Base-by-base conservation (phyloP, 208 protist genomes). In the Leishmania tarentolae region DNA sequence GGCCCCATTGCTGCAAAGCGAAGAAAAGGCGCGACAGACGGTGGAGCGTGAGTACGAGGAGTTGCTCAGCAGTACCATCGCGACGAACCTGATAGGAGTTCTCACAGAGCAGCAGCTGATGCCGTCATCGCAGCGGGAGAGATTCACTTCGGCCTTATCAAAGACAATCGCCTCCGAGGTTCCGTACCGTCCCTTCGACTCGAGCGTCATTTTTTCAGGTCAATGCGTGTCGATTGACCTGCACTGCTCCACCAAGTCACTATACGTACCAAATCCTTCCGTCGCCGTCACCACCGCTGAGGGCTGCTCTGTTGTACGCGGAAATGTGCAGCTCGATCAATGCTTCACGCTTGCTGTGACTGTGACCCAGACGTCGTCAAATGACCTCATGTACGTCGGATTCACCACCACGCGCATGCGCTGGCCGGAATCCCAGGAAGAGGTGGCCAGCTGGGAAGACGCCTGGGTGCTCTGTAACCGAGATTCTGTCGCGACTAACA, bases 401-500 rank as follows among this genome's bases (percentile, higher is more conserved):
- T 83, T 98, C 28, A 94, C 92, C n/a, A 83, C 88, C n/a, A 89
- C 92, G 71, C 88, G 87, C 35, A 85, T 86, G 31, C 71, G 84
- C 35, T 83, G 79, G 75, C 84, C 90, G 24, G 86, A 93, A 13
- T 86, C 78, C 19, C 83, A 81, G 65, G 86, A 92, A 59, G 90
- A 94, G 72, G 91, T 96, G 17, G 86, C 88, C 31, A 78, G 57
- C 65, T 95, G 92, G 87, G 83, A 90, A 69, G 90, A 97, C 76
- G 90, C 89, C 28, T 98, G 95, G 95, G 86, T 91, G 21, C 85
- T 98, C 46, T 98, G 93, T 87, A 94, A 82, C 84, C 71, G 88
- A 59, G 93, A 98, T 79, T 92, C 90, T 0, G 82, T 57, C 11
- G 72, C 86, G 21, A 94, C 92, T 21, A 98, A 96, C 79, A 95